Evolutionary conservation across 2,329 filamentous ascomycete species (phyloP), one percentile per base, ranked within the genome.

Genomic region (Escovopsis weberi): DNA sequence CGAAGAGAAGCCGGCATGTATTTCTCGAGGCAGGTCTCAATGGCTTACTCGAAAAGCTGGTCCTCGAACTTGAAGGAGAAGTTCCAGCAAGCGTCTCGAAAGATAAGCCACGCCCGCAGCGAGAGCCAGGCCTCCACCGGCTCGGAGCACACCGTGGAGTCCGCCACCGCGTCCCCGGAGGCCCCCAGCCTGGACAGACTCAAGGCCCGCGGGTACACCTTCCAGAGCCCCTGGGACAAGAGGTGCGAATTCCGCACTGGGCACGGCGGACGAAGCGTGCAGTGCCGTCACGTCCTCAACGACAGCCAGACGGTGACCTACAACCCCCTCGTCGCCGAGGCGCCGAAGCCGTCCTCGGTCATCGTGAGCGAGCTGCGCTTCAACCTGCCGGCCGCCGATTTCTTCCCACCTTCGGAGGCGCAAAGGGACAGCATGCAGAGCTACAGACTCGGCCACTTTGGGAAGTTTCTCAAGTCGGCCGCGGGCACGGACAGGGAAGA

Each of bases 161-260:
- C 62, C 2, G 45, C 47, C 11, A 32, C 28, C 8, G 4, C 28
- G 3, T 48, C 48, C 9, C 45, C 47, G 4, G 40, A 40, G 4
- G 41, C 45, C 4, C 40, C 39, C 6, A 26, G 38, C 3, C 43
- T 37, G 0, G 39, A 45, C 15, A 42, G 37, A 18, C 64, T 69
- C 47, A 73, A 66, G 42, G 68, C 78, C 0, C 70, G 71, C 30
- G 82, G 79, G 15, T 94, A 93, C 60, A 74, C 78, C 1, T 95
- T 95, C 56, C 65, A 69, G 18, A 91, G 84, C 36, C 88, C 87
- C 0, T 96, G 89, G 89, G 79, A 85, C 47, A 84, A 85, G 12
- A 74, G 74, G 36, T 96, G 89, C 62, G 83, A 88, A 47, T 96
- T 96, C 60, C 70, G 75, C 12, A 91, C 87, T 0, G 82, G 83